Conservation (phyloP, 2,329 filamentous ascomycete genomes). For the Beauveria caledonica region DNA sequence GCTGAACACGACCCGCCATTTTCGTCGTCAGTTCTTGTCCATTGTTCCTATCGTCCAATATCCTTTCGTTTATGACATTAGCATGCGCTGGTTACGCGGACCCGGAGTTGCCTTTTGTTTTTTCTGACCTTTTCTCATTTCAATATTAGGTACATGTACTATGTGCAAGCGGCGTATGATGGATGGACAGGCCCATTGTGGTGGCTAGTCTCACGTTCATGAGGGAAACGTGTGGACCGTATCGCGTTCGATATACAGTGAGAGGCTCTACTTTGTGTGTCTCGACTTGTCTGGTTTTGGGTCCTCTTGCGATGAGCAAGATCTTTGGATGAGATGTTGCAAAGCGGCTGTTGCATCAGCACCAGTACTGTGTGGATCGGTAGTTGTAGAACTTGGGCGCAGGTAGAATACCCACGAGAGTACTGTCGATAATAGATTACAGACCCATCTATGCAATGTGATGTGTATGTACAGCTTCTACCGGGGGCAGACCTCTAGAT, state of each 20-base stretch:
- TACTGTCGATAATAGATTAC: constrained; percentile 2
- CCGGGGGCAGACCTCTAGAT: neutral
- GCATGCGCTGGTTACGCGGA: constrained; percentile 7
- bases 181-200: neutral
- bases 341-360: neutral
- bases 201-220: neutral
- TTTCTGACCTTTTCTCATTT: neutral
- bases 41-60: neutral
- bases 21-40: neutral
- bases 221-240: neutral
- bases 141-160: neutral
- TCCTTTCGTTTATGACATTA: constrained; percentile 5
- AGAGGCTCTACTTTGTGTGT: neutral
- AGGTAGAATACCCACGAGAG: constrained; percentile 9
- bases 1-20: constrained; percentile 26
- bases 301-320: neutral
- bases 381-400: neutral
- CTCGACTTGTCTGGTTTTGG: neutral
- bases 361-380: neutral
- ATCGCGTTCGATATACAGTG: neutral
- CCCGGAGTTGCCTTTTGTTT: neutral
- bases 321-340: neutral
- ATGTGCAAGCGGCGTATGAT: neutral
- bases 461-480: neutral
- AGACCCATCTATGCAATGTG: constrained; percentile 1